These are phyloP conservation scores for Stagonosporopsis vannaccii DNA, from an alignment of 2,329 filamentous ascomycete genomes.

Conservation along the genomic window DNA sequence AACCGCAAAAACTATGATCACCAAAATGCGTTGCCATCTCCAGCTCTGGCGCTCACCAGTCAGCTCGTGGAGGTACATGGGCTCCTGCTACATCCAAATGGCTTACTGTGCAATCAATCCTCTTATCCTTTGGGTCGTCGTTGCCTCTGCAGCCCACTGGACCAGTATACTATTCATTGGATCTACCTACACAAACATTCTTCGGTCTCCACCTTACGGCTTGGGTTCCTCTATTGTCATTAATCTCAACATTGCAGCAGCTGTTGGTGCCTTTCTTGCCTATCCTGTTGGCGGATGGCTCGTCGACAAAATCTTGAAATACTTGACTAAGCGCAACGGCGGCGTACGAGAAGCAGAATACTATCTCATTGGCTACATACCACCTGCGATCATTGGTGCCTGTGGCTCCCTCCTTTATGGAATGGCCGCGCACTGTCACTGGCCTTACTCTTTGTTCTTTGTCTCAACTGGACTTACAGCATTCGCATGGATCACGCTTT, in stretches of 20 bases:
- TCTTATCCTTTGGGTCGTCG: constrained; percentile 40
- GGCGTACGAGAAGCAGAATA: constrained; percentile 42
- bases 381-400: constrained; percentile 29
- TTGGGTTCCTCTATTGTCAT: constrained; percentile 9
- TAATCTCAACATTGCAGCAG: background rate
- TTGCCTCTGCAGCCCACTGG: constrained; percentile 32
- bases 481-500: constrained; percentile 31
- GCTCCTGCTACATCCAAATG: constrained; percentile 35
- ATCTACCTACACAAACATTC: constrained; percentile 28
- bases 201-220: constrained; percentile 31
- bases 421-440: constrained; percentile 24
- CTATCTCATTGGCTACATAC: constrained; percentile 36
- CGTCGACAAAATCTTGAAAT: constrained; percentile 22
- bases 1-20: background rate
- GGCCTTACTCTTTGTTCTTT: constrained; percentile 25
- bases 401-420: constrained; percentile 34
- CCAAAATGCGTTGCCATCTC: background rate
- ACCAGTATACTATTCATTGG: constrained; percentile 41
- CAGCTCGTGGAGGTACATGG: constrained; percentile 33
- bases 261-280: constrained; percentile 25
- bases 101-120: constrained; percentile 36
- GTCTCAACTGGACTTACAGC: constrained; percentile 36
- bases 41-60: constrained; percentile 29
- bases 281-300: constrained; percentile 21
- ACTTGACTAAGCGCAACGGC: constrained; percentile 31